A percentile compares a stretch with the other conserved stretches of the same genome.
These are phyloP conservation scores for button mushroom (Agaricus bisporus) DNA, from an alignment of 768 basidiomycete genomes.

Conservation along the genomic window DNA sequence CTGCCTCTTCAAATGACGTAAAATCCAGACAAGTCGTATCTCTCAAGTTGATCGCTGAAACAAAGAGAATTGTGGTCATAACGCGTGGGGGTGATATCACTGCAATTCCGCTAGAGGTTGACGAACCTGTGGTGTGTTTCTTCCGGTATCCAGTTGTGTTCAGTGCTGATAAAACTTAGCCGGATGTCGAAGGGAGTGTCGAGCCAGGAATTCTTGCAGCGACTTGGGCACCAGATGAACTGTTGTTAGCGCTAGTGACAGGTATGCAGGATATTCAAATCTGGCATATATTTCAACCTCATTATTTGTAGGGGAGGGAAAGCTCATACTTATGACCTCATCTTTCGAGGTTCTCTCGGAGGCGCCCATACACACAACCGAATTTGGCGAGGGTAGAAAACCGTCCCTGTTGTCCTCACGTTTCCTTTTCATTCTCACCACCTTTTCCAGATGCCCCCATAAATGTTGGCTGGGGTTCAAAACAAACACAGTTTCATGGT, in stretches of 20 bases:
- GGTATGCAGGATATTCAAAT: conserved; percentile 34
- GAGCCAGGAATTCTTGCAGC: conserved; percentile 81
- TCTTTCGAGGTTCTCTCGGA: conserved; percentile 88
- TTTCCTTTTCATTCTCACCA: conserved; percentile 1
- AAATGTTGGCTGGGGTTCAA: conserved; percentile 97
- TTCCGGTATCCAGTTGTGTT: background rate
- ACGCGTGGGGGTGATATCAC: conserved; percentile 81
- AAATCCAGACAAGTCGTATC: conserved; percentile 45
- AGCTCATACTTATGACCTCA: conserved; percentile 83
- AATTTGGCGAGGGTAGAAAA: conserved; percentile 78
- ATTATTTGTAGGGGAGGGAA: conserved; percentile 50
- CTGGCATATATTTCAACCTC: background rate
- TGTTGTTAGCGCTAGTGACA: conserved; percentile 76
- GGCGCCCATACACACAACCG: conserved; percentile 56
- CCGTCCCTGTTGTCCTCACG: background rate
- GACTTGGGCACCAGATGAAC: conserved; percentile 90
- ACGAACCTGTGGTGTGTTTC: conserved; percentile 35
- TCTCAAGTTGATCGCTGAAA: conserved; percentile 67
- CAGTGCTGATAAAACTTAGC: conserved; percentile 26
- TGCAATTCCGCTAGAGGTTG: conserved; percentile 50
- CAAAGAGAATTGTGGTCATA: conserved; percentile 57
- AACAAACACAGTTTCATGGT: conserved; percentile 96
- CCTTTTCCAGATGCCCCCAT: conserved; percentile 68
- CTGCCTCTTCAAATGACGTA: conserved; percentile 21
- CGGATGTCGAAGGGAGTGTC: conserved; percentile 81